Conservation (phyloP, 2,329 filamentous ascomycete species). For the Lachnellula subtilissima region DNA sequence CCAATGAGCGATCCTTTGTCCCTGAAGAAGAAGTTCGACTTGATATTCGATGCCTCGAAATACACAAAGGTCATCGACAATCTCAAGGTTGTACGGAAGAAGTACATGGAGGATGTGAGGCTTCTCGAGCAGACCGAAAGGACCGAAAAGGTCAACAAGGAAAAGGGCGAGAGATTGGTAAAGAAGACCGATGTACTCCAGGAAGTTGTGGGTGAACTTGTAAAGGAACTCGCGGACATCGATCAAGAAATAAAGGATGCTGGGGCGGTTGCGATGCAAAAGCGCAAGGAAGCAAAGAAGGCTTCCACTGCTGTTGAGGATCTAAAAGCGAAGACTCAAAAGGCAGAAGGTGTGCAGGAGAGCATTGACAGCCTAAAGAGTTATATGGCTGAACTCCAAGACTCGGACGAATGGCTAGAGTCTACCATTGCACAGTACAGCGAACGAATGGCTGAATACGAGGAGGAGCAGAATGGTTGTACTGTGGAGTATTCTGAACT, state of each 20-base stretch:
- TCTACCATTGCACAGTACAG: conserved; percentile 72
- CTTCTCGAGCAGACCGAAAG: conserved; percentile 70
- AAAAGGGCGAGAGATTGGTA: conserved; percentile 69
- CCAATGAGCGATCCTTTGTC: conserved; percentile 82
- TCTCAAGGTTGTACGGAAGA: conserved; percentile 81
- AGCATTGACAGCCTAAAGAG: conserved; percentile 65
- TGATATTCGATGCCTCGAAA: conserved; percentile 95
- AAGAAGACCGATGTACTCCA: conserved; percentile 61
- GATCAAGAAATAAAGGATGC: conserved; percentile 58
- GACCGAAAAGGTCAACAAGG: conserved; percentile 77
- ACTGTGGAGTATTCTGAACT: conserved; percentile 62
- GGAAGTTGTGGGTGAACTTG: conserved; percentile 58
- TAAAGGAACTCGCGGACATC: conserved; percentile 53
- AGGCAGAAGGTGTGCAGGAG: conserved; percentile 64
- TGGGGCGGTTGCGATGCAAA: conserved; percentile 50
- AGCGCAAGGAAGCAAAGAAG: conserved; percentile 67
- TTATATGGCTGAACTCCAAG: conserved; percentile 71
- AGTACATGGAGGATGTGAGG: conserved; percentile 69
- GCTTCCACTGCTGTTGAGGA: conserved; percentile 71
- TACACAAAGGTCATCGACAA: conserved; percentile 98
- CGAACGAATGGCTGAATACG: conserved; percentile 62
- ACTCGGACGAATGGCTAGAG: conserved; percentile 72
- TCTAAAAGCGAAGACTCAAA: conserved; percentile 70
- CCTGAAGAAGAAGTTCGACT: conserved; percentile 91
- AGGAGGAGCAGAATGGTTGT: conserved; percentile 58